Evolutionary conservation across 1,284 basidiomycete genomes (phyloP), one percentile per base, ranked within the genome.

Genomic region (Tilletia indica): DNA sequence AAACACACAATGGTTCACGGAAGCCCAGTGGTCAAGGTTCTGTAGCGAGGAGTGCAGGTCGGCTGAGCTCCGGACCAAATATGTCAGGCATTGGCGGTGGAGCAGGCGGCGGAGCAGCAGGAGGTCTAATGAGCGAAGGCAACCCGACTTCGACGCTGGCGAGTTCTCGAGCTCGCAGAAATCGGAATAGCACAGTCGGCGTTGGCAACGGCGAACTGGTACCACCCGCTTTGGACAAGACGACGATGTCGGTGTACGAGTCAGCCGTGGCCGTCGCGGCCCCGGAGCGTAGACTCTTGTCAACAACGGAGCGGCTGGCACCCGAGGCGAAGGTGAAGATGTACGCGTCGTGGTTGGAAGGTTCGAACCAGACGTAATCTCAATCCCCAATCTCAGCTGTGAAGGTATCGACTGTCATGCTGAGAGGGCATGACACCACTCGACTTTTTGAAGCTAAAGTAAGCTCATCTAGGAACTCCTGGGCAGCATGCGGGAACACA

Each of bases 301-400:
- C 34, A 36, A 39, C 61, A 36, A 34, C 61, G 61, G 61, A 64
- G 34, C 31, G 61, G 61, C 31, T 34, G 16, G 61, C 61, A 16
- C 61, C 61, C 8, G 61, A 64, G 61, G 61, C 61, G 8, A 64
- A 64, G 61, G 19, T 64, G 61, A 64, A 64, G 61, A 64, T 64
- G 61, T 64, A 64, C 6, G 36, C 61, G 61, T 9, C 61, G 31
- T 64, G 61, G 61, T 16, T 64, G 61, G 61, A 16, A 14, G 61
- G 61, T 3, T 38, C 61, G 42, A 45, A 45, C 42, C 42, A 8
- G 42, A 45, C 42, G 42, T 45, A 45, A 45, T 14, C 6, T 45
- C 14, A 45, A 8, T 31, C 25, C 25, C 25, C 25, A 31, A 31
- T 31, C 2, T 31, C 25, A 31, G 25, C 25, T 31, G 25, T 31